Evolutionary conservation across 495 filamentous ascomycete species (phyloP).

Genomic region (Sordaria brevicollis): DNA sequence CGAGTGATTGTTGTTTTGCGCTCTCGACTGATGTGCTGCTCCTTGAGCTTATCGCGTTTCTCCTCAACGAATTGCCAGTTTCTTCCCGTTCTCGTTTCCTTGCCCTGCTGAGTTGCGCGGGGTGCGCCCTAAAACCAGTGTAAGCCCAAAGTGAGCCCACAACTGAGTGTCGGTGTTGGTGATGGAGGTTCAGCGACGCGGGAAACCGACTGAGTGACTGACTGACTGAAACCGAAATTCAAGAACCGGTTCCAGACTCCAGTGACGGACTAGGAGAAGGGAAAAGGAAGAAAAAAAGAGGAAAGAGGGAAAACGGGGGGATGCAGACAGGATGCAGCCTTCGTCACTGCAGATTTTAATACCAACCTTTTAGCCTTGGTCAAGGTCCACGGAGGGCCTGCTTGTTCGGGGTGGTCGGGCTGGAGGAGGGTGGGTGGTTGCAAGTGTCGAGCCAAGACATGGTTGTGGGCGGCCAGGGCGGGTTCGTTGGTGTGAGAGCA

Average conservation of each 20-base stretch:
- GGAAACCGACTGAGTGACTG: neutral
- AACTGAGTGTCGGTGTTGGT: neutral
- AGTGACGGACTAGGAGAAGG: neutral
- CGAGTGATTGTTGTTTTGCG: neutral
- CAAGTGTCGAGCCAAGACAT: neutral
- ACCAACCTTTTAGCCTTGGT: neutral
- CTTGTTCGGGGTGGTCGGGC: conserved; percentile 1
- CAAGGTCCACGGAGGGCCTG: neutral
- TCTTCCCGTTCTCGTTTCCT: neutral
- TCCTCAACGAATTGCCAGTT: neutral
- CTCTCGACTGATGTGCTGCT: neutral
- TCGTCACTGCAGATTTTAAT: conserved; percentile 9
- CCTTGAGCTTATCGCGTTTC: neutral
- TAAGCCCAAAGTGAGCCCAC: neutral
- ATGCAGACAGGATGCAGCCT: conserved; percentile 10
- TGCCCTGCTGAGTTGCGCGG: neutral
- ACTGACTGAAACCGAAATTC: neutral
- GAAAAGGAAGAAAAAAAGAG: conserved; percentile 2
- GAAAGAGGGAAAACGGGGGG: neutral
- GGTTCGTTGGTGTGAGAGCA: conserved; percentile 14
- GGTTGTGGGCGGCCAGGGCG: neutral
- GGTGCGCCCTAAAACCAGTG: neutral
- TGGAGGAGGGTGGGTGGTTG: conserved; percentile 5
- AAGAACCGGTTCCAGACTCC: conserved; percentile 1
- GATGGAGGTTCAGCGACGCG: neutral